Percentiles rank a stretch among this genome's conserved stretches.
Evolutionary conservation across 129 eudicot genomes (phyloP).

Genomic region (sunflower (Helianthus annuus)): HanXRQr2.0-SUNRISE NC_035443.2:67019593-67020092

Average conservation of each 20-base stretch:
- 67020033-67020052: conserved; percentile 38
- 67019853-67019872: neutral
- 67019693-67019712: too few relatives aligned
- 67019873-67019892: neutral
- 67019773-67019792: conserved; percentile 76
- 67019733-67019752: conserved; percentile 33
- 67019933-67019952: conserved; percentile 85
- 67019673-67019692: too few relatives aligned
- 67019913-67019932: conserved; percentile 83
- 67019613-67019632: too few relatives aligned
- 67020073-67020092: neutral
- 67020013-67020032: conserved; percentile 27
- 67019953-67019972: conserved; percentile 51
- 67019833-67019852: neutral
- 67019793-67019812: conserved; percentile 61
- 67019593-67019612: too few relatives aligned
- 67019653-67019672: too few relatives aligned
- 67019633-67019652: too few relatives aligned
- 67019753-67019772: conserved; percentile 88
- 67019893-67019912: conserved; percentile 66
- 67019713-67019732: neutral
- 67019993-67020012: conserved; percentile 51
- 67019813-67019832: conserved; percentile 21
- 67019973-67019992: conserved; percentile 52
- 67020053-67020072: neutral